Conservation (phyloP, 176 grass and related monocot genomes). For the Lolium perenne region DNA sequence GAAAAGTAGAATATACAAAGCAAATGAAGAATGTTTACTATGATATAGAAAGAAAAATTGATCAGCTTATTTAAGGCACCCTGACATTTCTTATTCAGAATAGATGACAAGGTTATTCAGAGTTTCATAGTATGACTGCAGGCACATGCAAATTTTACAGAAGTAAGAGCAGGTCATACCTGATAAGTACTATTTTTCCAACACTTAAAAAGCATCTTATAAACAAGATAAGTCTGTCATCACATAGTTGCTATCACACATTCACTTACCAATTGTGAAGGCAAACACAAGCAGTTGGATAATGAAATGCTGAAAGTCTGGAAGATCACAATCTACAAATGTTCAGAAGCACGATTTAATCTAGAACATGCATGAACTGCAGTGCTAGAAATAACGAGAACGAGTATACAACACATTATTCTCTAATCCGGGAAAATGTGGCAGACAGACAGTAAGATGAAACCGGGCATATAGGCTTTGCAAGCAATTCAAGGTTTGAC, state of each 20-base stretch:
- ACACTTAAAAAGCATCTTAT: not conserved
- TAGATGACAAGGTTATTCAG: not conserved
- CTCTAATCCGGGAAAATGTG: not conserved
- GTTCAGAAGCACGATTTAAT: not conserved
- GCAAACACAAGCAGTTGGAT: not conserved
- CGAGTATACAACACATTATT: not conserved
- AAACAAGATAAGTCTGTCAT: not conserved
- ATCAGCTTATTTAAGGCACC: not conserved
- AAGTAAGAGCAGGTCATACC: not conserved
- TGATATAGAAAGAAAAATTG: not conserved
- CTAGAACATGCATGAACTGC: not conserved
- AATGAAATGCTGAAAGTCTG: not conserved
- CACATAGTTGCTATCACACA: not conserved
- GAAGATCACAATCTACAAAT: not conserved
- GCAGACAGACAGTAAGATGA: not conserved
- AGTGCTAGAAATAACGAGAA: not conserved
- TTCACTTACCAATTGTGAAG: not conserved
- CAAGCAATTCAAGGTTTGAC: not conserved
- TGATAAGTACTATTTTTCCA: not conserved
- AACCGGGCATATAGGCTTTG: not conserved
- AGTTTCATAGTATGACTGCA: not conserved
- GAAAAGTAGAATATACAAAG: not conserved
- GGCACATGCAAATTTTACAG: not conserved
- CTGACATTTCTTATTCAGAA: not conserved
- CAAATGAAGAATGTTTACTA: not conserved